phyloP scores from a whole-genome alignment of 192 early-diverging fungal genomes.

The Linnemannia hyalina region DNA sequence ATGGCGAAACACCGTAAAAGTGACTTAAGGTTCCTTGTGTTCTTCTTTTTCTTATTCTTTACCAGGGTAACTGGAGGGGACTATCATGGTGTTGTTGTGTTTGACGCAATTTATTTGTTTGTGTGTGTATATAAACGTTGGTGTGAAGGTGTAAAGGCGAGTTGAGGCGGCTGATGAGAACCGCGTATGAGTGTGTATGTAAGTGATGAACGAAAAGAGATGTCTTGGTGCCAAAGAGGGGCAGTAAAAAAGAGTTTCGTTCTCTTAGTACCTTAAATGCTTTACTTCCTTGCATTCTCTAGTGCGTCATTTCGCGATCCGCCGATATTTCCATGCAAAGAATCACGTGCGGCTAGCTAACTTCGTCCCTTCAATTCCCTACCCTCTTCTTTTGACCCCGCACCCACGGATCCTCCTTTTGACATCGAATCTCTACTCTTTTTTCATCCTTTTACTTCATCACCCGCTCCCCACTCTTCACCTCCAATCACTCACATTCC shows the following conservation, averaged over 20 bases:
- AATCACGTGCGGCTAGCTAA: neutral
- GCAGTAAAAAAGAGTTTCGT: neutral
- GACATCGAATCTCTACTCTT: neutral
- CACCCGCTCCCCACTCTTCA: slow-evolving; percentile 13
- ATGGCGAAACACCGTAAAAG: neutral
- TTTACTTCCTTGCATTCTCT: neutral
- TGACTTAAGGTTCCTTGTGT: neutral
- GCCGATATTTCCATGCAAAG: neutral
- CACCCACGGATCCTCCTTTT: slow-evolving; percentile 14
- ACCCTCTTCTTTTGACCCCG: neutral
- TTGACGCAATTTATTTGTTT: neutral
- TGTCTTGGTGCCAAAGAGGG: neutral
- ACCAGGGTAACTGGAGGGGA: slow-evolving; percentile 46
- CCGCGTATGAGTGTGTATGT: neutral
- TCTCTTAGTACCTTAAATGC: neutral
- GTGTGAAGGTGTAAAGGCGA: neutral
- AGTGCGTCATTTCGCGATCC: neutral
- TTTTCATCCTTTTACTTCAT: slow-evolving; percentile 5
- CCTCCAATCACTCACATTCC: slow-evolving; percentile 2
- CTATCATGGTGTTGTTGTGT: slow-evolving; percentile 11
- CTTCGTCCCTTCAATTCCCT: neutral
- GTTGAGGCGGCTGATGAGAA: neutral
- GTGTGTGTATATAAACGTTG: too few species aligned
- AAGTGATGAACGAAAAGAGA: neutral
- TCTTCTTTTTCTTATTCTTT: neutral